phyloP scores from a whole-genome alignment of 1,284 basidiomycete species.

The Agroathelia rolfsii region DNA sequence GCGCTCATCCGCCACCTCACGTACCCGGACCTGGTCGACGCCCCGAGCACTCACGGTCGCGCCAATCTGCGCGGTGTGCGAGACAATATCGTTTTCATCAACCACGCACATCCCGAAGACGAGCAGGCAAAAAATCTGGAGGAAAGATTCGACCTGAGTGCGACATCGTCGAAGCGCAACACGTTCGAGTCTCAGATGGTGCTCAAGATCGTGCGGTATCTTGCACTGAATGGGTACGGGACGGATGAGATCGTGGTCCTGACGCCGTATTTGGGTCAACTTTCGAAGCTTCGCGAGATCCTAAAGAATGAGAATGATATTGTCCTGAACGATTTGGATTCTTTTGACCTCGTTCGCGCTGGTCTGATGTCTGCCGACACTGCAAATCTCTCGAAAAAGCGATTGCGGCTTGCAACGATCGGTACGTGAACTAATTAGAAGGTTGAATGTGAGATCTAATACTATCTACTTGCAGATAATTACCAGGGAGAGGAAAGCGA shows the following conservation, averaged over 20 bases:
- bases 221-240: slow-evolving; percentile 57
- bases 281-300: slow-evolving; percentile 35
- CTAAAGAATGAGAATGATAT: slow-evolving; percentile 44
- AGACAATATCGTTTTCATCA: slow-evolving; percentile 50
- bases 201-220: slow-evolving; percentile 51
- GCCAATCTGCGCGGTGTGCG: slow-evolving; percentile 41
- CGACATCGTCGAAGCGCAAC: slow-evolving; percentile 52
- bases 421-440: slow-evolving; percentile 25
- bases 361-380: slow-evolving; percentile 33
- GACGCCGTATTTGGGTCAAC: slow-evolving; percentile 60
- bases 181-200: slow-evolving; percentile 50
- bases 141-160: slow-evolving; percentile 33
- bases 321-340: slow-evolving; percentile 52
- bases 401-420: slow-evolving; percentile 49
- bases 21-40: slow-evolving; percentile 53
- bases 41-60: slow-evolving; percentile 34
- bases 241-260: slow-evolving; percentile 47
- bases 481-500: slow-evolving; percentile 65
- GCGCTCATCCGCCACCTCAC: slow-evolving; percentile 45
- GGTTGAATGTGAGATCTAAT: slow-evolving; percentile 3
- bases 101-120: slow-evolving; percentile 49
- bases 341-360: slow-evolving; percentile 42
- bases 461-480: slow-evolving; percentile 32
- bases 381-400: slow-evolving; percentile 25
- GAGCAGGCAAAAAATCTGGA: slow-evolving; percentile 26